Evolutionary conservation across 2,329 filamentous ascomycete genomes (phyloP), one percentile per base, ranked within the genome.

Genomic region (Stromatinia cepivora): DNA sequence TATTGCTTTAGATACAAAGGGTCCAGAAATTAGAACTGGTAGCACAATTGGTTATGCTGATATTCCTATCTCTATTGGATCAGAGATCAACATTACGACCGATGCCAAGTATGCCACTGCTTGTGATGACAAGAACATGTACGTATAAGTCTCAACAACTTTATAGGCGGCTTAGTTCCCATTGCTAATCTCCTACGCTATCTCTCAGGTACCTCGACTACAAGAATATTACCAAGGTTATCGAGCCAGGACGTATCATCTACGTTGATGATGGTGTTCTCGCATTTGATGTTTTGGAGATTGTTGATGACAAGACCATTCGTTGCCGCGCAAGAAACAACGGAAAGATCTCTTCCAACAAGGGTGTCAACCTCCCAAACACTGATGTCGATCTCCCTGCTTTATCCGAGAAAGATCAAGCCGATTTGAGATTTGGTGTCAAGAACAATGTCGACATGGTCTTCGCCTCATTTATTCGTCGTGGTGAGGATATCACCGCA

Each of bases 161-260:
- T 10, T 22, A 20, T 15, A 31, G 34, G 0, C n/a, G 17, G 39
- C 17, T 20, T 39, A n/a, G 52, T 4, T 11, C 25, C 20, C 7
- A 20, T 42, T 36, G 20, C 54, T 62, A 56, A 67, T 31, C 58
- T 70, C 53, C 70, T 13, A 11, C 31, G 31, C 28, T 4, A 0
- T 34, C 13, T 11, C 28, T 25, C 73, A 94, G 92, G 90, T 97
- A 93, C 79, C 91, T 98, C 79, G 94, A 98, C 86, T 98, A 99
- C 87, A 96, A 97, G 90, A 99, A 99, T 87, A 98, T 99, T 83
- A 97, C 94, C 83, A 97, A 96, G 85, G 95, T 99, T 77, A 98
- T 99, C 79, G 83, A 92, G 80, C 85, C 88, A 71, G 95, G 94
- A 79, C 94, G 95, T 78, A 90, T 91, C 82, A 96, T 99, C 86